Conservation (phyloP, 2,329 filamentous ascomycete species). For the Xylaria sp. region DNA sequence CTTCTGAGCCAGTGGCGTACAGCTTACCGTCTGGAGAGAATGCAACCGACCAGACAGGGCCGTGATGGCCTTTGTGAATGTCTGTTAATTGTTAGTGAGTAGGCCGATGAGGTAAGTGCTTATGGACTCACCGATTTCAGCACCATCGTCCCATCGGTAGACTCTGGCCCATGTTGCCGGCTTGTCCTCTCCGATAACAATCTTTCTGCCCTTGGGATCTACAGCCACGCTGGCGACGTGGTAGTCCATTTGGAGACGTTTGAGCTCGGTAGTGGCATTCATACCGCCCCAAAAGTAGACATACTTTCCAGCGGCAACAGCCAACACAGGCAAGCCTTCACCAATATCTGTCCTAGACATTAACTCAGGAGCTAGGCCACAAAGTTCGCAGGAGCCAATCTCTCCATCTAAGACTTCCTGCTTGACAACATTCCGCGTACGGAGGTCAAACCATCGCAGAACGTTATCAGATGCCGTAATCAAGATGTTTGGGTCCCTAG, state of each 20-base stretch:
- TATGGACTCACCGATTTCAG: conserved; percentile 73
- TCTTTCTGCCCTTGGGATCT: conserved; percentile 81
- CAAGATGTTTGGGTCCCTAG: conserved; percentile 84
- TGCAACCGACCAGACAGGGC: conserved; percentile 94
- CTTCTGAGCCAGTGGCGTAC: conserved; percentile 95
- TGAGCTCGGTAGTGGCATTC: conserved; percentile 76
- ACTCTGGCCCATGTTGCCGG: conserved; percentile 97
- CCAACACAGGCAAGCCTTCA: conserved; percentile 77
- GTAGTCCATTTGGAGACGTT: conserved; percentile 81
- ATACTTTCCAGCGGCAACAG: conserved; percentile 92
- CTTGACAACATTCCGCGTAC: conserved; percentile 77
- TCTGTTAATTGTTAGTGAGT: conserved; percentile 62
- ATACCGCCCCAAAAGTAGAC: conserved; percentile 90
- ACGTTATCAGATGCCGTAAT: conserved; percentile 93
- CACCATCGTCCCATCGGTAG: conserved; percentile 85
- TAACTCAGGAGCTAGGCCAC: conserved; percentile 69
- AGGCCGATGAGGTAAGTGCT: not conserved
- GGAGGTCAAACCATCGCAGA: conserved; percentile 93
- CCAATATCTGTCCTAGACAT: conserved; percentile 72
- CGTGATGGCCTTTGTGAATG: conserved; percentile 95
- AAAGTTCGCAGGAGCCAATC: conserved; percentile 93
- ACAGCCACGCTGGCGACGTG: conserved; percentile 92
- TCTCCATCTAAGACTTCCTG: conserved; percentile 83
- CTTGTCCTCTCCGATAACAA: conserved; percentile 87
- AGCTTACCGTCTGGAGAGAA: conserved; percentile 96